A percentile compares a stretch with the other conserved stretches of the same genome.
Conservation (phyloP, 1,284 basidiomycete genomes). For the Cryptococcus sp. region DNA sequence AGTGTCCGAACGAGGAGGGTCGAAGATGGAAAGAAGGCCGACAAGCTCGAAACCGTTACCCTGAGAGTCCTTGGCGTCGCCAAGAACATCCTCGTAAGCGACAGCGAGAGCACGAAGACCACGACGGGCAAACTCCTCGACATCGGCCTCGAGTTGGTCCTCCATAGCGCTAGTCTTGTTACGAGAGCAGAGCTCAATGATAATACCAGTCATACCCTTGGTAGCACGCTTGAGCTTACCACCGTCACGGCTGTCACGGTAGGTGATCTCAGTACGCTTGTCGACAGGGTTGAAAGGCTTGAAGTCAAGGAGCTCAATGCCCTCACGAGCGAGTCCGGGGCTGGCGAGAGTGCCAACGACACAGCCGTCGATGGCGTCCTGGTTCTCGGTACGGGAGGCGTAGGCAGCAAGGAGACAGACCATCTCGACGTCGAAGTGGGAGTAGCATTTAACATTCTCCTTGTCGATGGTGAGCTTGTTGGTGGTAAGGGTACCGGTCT, state of each 20-base stretch:
- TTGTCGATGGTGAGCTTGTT: constrained; percentile 99
- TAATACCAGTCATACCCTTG: constrained; percentile 98
- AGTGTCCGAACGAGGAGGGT: constrained; percentile 96
- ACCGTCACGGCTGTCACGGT: constrained; percentile 79
- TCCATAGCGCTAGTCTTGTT: constrained; percentile 94
- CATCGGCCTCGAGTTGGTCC: constrained; percentile 87
- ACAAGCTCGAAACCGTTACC: constrained; percentile 97
- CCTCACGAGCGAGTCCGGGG: constrained; percentile 72
- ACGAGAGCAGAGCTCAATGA: constrained; percentile 92
- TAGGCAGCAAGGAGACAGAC: constrained; percentile 92
- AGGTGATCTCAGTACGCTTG: constrained; percentile 98
- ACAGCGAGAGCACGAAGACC: constrained; percentile 98
- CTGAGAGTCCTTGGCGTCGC: constrained; percentile 57
- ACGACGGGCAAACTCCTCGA: constrained; percentile 91
- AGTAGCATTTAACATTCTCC: constrained; percentile 87
- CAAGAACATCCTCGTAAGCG: constrained; percentile 89
- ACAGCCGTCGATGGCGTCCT: constrained; percentile 92
- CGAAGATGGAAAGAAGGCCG: constrained; percentile 95
- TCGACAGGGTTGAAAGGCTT: constrained; percentile 99
- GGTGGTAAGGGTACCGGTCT: constrained; percentile 95
- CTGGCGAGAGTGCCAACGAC: constrained; percentile 81
- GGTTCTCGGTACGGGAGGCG: constrained; percentile 96
- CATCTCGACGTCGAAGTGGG: constrained; percentile 82
- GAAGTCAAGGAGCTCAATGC: constrained; percentile 96
- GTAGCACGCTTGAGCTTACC: constrained; percentile 97